These are phyloP conservation scores for Fusarium sp. DNA, from an alignment of 2,329 filamentous ascomycete species.

Conservation along the genomic window DNA sequence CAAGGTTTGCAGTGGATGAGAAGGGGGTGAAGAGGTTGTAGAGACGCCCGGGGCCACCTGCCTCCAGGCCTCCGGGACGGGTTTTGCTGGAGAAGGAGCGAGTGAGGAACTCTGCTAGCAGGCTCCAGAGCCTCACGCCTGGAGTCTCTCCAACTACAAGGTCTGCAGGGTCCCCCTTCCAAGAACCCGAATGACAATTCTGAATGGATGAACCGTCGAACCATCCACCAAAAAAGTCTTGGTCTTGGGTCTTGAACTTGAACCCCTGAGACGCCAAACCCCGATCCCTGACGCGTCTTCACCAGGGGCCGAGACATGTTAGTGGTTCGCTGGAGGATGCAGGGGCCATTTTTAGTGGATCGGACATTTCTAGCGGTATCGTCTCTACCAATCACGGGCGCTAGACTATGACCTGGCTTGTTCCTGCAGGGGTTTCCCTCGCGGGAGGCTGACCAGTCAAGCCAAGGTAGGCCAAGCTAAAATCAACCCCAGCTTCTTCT, in stretches of 20 bases:
- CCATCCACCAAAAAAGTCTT: conserved; percentile 12
- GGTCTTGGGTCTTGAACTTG: conserved; percentile 1
- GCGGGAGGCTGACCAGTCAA: conserved; percentile 32
- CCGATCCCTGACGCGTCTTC: conserved; percentile 17
- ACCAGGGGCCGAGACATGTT: conserved; percentile 19
- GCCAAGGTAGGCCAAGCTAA: conserved; percentile 11
- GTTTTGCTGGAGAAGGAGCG: neutral
- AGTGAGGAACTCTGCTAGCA: neutral
- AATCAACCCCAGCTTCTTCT: conserved; percentile 42
- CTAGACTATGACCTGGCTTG: conserved; percentile 10
- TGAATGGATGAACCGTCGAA: conserved; percentile 34
- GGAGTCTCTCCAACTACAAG: conserved; percentile 21
- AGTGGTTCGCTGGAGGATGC: conserved; percentile 9
- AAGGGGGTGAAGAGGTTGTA: conserved; percentile 26
- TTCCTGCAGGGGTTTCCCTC: conserved; percentile 27
- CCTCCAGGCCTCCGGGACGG: neutral
- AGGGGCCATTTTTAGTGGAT: neutral
- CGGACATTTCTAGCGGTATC: neutral
- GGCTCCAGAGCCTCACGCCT: conserved; percentile 22
- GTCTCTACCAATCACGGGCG: conserved; percentile 13
- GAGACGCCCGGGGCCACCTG: conserved; percentile 21
- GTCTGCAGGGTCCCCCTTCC: conserved; percentile 5
- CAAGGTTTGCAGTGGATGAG: conserved; percentile 27
- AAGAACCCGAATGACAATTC: neutral
- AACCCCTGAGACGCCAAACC: conserved; percentile 38